phyloP scores from a whole-genome alignment of 345 rosid species.

The Populus simonii region DNA sequence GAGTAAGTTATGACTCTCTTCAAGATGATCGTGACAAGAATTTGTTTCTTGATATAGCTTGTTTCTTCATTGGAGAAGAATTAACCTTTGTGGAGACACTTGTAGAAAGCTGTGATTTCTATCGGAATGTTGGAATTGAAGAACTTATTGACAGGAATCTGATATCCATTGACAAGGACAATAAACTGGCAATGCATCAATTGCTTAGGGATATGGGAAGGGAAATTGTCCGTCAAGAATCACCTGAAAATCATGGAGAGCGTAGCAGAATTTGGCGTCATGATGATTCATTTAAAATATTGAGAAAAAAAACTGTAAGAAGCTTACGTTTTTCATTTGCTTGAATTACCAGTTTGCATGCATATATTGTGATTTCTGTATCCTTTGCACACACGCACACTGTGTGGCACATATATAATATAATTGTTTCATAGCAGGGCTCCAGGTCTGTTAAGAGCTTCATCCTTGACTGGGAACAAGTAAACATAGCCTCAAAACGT shows the following conservation, averaged over 20 bases:
- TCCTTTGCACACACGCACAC: neutral
- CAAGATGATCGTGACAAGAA: constrained; percentile 10
- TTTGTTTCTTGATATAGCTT: constrained; percentile 9
- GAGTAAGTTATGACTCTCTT: constrained; percentile 11
- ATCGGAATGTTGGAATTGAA: constrained; percentile 5
- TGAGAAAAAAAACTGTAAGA: constrained; percentile 10
- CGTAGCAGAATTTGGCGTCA: constrained; percentile 7
- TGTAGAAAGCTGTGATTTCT: constrained; percentile 5
- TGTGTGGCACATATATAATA: neutral
- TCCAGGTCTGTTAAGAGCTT: neutral
- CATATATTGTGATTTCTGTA: neutral
- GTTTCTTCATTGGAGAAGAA: constrained; percentile 8
- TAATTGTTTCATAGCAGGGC: neutral
- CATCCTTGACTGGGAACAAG: neutral
- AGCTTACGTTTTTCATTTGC: neutral
- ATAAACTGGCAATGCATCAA: constrained; percentile 8
- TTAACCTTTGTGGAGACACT: neutral
- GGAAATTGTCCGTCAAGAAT: constrained; percentile 15
- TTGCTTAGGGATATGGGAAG: constrained; percentile 13
- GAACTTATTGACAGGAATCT: constrained; percentile 7
- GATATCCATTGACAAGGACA: neutral
- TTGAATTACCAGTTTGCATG: neutral
- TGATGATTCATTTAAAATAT: constrained; percentile 1
- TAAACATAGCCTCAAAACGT: neutral
- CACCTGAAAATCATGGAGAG: constrained; percentile 7